Evolutionary conservation across 345 rosid species (phyloP).

Genomic region (Corchorus olitorius): DNA sequence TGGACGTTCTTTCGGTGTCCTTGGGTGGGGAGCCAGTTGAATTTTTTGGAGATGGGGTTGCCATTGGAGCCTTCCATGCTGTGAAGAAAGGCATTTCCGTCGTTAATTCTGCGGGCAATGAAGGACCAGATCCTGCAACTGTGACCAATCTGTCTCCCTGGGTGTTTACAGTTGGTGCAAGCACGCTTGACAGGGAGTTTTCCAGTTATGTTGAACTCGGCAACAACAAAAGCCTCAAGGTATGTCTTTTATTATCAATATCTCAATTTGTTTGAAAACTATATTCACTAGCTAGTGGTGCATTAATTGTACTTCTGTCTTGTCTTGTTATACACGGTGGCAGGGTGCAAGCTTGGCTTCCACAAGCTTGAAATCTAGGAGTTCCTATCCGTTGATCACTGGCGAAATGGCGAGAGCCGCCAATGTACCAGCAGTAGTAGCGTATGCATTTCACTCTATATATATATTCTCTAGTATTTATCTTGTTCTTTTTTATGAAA

Average conservation of each 20-base stretch:
- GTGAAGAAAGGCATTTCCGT: constrained; percentile 38
- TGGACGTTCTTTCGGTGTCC: constrained; percentile 57
- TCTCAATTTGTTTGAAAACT: no score
- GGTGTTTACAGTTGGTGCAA: constrained; percentile 78
- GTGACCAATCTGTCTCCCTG: constrained; percentile 72
- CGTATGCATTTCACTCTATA: constrained; percentile 37
- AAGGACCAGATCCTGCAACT: constrained; percentile 57
- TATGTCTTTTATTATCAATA: constrained; percentile 11
- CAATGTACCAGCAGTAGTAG: constrained; percentile 30
- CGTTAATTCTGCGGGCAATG: constrained; percentile 60
- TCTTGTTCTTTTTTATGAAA: no score
- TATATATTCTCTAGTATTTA: no score
- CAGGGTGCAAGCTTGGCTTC: constrained; percentile 73
- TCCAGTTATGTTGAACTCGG: constrained; percentile 46
- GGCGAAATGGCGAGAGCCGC: constrained; percentile 44
- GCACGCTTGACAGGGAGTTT: constrained; percentile 72
- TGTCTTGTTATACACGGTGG: neutral
- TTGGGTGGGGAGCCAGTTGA: constrained; percentile 32
- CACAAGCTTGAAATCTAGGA: constrained; percentile 32
- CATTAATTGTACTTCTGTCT: neutral
- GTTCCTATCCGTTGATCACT: constrained; percentile 52
- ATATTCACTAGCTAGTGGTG: no score
- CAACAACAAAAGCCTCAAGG: constrained; percentile 51
- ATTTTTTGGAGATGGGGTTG: constrained; percentile 33
- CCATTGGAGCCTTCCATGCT: constrained; percentile 49